Conservation (phyloP, 345 rosid species). For the Lumnitzera racemosa region DNA sequence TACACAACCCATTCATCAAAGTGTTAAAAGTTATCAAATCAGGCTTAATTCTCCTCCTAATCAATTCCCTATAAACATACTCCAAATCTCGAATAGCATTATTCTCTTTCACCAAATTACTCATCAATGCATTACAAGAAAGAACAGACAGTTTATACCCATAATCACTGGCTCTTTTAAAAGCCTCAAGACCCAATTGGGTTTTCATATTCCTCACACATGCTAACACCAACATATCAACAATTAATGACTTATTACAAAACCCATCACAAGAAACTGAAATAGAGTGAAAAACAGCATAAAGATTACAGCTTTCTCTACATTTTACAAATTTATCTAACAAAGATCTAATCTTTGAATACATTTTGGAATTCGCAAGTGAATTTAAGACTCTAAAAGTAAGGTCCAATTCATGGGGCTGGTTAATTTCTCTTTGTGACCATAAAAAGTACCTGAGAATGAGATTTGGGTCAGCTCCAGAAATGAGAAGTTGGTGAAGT, state of each 20-base stretch:
- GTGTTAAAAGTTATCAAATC: conserved; percentile 45
- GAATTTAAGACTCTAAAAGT: conserved; percentile 38
- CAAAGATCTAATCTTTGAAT: conserved; percentile 59
- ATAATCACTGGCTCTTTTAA: conserved; percentile 69
- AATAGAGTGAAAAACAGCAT: conserved; percentile 53
- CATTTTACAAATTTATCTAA: conserved; percentile 45
- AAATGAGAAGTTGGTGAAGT: conserved; percentile 39
- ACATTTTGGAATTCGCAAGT: conserved; percentile 39
- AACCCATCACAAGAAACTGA: conserved; percentile 42
- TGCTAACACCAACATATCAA: conserved; percentile 61
- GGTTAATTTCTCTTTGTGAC: conserved; percentile 36
- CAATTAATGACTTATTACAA: conserved; percentile 44
- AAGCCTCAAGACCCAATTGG: conserved; percentile 52
- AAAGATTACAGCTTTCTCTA: conserved; percentile 26
- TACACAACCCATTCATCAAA: conserved; percentile 54
- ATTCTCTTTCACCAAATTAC: conserved; percentile 44
- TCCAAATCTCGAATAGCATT: conserved; percentile 39
- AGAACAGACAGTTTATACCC: conserved; percentile 52
- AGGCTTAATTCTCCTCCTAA: conserved; percentile 47
- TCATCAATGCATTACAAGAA: conserved; percentile 75
- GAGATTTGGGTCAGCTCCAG: conserved; percentile 45
- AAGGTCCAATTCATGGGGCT: conserved; percentile 33
- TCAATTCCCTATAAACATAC: conserved; percentile 54
- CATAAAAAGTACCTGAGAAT: conserved; percentile 52
- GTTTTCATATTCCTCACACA: conserved; percentile 40